phyloP scores from a whole-genome alignment of 768 basidiomycete genomes.

The Lentinula edodes region DNA sequence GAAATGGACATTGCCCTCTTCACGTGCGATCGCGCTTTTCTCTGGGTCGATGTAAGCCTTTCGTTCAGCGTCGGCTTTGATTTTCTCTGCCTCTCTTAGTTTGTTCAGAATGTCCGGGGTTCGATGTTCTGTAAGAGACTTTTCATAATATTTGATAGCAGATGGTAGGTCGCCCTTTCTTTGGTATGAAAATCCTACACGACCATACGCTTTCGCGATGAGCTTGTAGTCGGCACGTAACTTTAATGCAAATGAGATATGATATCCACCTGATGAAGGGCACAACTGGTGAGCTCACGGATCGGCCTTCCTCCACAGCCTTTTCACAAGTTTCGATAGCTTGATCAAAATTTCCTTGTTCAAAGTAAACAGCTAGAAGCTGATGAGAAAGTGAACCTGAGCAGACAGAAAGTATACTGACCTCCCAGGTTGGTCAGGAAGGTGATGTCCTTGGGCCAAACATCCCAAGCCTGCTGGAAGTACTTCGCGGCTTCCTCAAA shows the following conservation, averaged over 20 bases:
- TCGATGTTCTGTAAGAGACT: slow-evolving; percentile 93
- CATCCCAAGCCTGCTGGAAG: slow-evolving; percentile 88
- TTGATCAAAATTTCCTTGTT: slow-evolving; percentile 88
- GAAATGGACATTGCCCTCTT: slow-evolving; percentile 90
- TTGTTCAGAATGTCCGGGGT: slow-evolving; percentile 90
- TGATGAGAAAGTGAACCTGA: not conserved
- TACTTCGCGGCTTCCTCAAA: slow-evolving; percentile 71
- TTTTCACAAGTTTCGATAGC: slow-evolving; percentile 90
- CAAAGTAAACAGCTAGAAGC: slow-evolving; percentile 79
- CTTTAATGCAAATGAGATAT: slow-evolving; percentile 25
- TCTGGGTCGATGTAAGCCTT: slow-evolving; percentile 85
- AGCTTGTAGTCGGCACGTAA: slow-evolving; percentile 92
- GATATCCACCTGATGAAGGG: not conserved
- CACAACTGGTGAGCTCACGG: slow-evolving; percentile 32
- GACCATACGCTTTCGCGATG: slow-evolving; percentile 90
- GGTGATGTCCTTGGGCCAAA: slow-evolving; percentile 89
- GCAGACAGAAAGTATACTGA: slow-evolving; percentile 23
- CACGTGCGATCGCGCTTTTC: slow-evolving; percentile 74
- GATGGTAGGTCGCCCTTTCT: slow-evolving; percentile 70
- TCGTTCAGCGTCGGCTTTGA: slow-evolving; percentile 71
- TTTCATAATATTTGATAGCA: slow-evolving; percentile 90
- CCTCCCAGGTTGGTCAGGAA: slow-evolving; percentile 90
- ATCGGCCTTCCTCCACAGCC: slow-evolving; percentile 93
- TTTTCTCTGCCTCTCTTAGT: slow-evolving; percentile 77
- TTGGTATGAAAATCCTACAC: slow-evolving; percentile 79